These are phyloP conservation scores for Solanum gandarillasii DNA, from an alignment of 257 asterid species.

Conservation along the genomic window DNA sequence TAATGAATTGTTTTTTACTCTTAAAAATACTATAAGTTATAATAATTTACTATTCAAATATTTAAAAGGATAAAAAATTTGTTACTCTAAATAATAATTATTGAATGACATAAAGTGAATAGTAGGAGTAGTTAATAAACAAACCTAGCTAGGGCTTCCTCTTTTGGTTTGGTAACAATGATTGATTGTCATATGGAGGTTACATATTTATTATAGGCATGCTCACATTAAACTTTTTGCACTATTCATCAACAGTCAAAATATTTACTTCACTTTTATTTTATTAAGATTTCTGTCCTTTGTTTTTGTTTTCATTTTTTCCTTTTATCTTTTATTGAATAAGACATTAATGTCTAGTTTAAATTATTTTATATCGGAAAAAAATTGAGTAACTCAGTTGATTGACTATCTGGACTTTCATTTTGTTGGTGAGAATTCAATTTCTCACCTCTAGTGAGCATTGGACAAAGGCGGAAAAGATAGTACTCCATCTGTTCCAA, in stretches of 20 bases:
- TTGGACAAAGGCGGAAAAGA: neutral
- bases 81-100: neutral
- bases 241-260: neutral
- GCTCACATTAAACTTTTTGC: neutral
- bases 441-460: neutral
- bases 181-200: neutral
- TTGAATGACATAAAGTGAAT: neutral
- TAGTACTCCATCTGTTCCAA: neutral
- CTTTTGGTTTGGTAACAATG: neutral
- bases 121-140: neutral
- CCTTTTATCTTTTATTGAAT: neutral
- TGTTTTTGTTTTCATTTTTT: neutral
- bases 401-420: too few species aligned
- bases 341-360: neutral
- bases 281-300: neutral
- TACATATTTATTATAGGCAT: neutral
- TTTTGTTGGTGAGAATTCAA: too few species aligned
- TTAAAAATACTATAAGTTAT: neutral
- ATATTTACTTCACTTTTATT: neutral
- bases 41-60: neutral
- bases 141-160: neutral
- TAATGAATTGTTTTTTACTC: neutral
- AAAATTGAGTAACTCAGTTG: neutral
- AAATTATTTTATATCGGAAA: neutral
- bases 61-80: neutral